phyloP scores from a whole-genome alignment of 108 stramenopile species.

The Mediolabrus comicus region DNA sequence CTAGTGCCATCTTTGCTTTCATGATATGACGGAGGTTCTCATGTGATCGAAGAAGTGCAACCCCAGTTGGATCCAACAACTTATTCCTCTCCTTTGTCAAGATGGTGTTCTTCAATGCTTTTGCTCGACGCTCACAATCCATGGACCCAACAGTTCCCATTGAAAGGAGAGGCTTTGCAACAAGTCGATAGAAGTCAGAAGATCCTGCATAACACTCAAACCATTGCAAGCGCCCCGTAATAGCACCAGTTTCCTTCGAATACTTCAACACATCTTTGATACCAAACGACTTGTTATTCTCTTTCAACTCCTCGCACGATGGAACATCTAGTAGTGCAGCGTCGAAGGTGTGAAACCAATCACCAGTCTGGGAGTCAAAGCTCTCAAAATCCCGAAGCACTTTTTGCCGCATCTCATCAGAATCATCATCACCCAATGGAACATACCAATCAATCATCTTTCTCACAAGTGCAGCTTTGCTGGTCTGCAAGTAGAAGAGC shows the following conservation, averaged over 20 bases:
- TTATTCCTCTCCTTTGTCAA: neutral
- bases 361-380: neutral
- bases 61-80: constrained; percentile 2
- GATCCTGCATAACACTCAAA: neutral
- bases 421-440: neutral
- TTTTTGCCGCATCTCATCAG: neutral
- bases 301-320: neutral
- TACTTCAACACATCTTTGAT: no score
- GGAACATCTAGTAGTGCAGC: neutral
- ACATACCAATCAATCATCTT: neutral
- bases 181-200: neutral
- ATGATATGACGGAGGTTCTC: constrained; percentile 10
- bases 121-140: neutral
- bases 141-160: neutral
- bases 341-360: neutral
- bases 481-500: neutral
- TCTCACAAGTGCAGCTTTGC: neutral
- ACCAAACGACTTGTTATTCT: no score
- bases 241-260: neutral
- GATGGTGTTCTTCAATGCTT: neutral
- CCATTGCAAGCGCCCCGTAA: neutral
- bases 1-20: constrained; percentile 4
- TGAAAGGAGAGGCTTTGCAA: neutral
- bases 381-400: neutral
- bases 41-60: constrained; percentile 6